Base-by-base conservation (phyloP, 352 stramenopile species). In the Pythium pectinolyticum region DNA sequence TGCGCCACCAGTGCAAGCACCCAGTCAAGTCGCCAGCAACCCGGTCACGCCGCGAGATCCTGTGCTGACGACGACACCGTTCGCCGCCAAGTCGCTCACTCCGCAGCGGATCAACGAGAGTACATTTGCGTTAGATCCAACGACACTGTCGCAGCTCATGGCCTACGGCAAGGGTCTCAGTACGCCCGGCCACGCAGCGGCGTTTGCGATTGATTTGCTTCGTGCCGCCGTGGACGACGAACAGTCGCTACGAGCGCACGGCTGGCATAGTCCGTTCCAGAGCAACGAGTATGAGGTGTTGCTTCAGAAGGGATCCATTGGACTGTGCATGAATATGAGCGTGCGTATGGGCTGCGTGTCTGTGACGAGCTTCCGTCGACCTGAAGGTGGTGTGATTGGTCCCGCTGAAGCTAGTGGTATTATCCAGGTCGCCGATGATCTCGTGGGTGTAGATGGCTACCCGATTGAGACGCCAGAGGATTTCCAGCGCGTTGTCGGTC, bases 301-400 rank as follows among this genome's bases (percentile, higher is more conserved):
- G 63, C 75, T 95, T 56, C 83, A 94, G 69, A 95, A 95, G 61
- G 87, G 87, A 51, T 89, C 79, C 12, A 90, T 93, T 43, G 87
- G 87, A 3, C 72, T 95, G 30, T 95, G 87, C 63, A 95, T 95
- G 87, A 95, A 95, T 67, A 95, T 95, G 87, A 94, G 85, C 58
- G 83, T 95, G 57, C 81, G 86, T 14, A 67, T 84, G 57, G 84
- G 85, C 11, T 90, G 82, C 9, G 84, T 95, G 40, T 86, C 77
- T 0, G 85, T 95, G 27, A 92, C 86, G 27, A 91, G 86, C 40
- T 95, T 95, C 57, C 82, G 86, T 6, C 84, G 86, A 5, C 86
- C 86, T 4, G 80, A 90, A n/a, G 65, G 74, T 14, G 72, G 72
- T 22, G 75, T 94, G 59, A 84, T 95, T 30, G 86, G 86, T 28